Evolutionary conservation across 179 eudicot species (phyloP), one percentile per base, ranked within the genome.

Genomic region (Gypsophila paniculata): DNA sequence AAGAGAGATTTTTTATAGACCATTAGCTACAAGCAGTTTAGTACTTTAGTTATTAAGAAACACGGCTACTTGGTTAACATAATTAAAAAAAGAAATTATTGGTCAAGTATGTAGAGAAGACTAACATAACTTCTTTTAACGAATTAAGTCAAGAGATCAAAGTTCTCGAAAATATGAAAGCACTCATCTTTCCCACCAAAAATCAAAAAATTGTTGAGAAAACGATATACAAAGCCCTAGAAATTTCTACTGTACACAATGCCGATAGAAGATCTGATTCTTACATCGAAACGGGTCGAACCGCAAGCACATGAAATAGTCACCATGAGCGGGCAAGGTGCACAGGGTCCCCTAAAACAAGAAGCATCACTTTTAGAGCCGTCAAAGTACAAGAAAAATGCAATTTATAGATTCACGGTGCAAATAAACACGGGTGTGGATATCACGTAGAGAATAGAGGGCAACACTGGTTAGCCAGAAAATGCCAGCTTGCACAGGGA

Each of bases 241-340:
- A 36, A 36, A 62, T 38, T 26, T 68, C 18, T 59, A 62, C n/a
- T 19, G 42, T 3, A 36, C 29, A 72, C 6, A 39, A 13, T 25
- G n/a, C 67, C 64, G 42, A 69, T 10, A 22, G 34, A 53, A 64
- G 25, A 32, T 59, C 25, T 34, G 48, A 77, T 71, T 65, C 88
- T 84, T 69, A 91, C 99, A 94, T 94, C 99, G 74, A 86, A 89
- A 58, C 82, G 93, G 23, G 99, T 88, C 46, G 80, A 78, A 5
- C 97, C 97, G 77, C 99, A 94, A 53, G 86, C 86, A 83, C 99
- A 94, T 69, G 99, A 88, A 77, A 94, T 90, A 9, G 86, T 87
- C 81, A 94, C 99, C 96, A 90, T 94, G 77, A 94, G 84, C 1
- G 99, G 99, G 82, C 99, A 94, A 74, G 99, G 97, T 80, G 99